Evolutionary conservation across 192 early-diverging fungal genomes (phyloP), one percentile per base, ranked within the genome.

Genomic region (Backusella westeae): DNA sequence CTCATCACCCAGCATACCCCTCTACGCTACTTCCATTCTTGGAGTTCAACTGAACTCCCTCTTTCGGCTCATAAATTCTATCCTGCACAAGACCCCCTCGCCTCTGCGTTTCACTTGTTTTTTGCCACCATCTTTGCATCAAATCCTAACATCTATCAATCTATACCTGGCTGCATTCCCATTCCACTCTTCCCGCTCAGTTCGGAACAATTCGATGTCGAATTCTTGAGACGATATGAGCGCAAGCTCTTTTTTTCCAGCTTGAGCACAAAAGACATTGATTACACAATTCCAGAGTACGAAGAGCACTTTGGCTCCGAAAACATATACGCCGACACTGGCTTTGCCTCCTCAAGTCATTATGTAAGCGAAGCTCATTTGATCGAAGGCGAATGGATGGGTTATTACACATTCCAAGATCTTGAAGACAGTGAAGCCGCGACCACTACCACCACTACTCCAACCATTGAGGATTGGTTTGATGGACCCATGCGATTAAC

Each of bases 321-420:
- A 34, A 77, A 78, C 44, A 72, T 73, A 14, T 78, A 79, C 69
- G 56, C 78, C 21, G 29, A 56, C 21, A 71, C 71, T 34, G 81
- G 78, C 17, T 79, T 78, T 74, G 81, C 72, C 2, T 73, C 71
- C 8, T 34, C 68, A 1, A 70, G 52, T 9, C 74, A 69, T 39
- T 79, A 76, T 74, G 63, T 83, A 32, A 79, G 71, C 23, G 81
- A 83, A n/a, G 81, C 81, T 34, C 75, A 79, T 32, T 66, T 53
- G 8, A 79, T 83, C 6, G 69, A 78, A 72, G 81, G 81, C 67
- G 81, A 83, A 73, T 83, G 81, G 81, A 71, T 83, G 26, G 81
- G 81, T 4, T 83, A 83, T n/a, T 83, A 83, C 26, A 72, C 81
- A 46, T 83, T 79, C 49, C 42, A 79, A 32, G 79, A 80, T 59